phyloP scores from a whole-genome alignment of 306 rosid species.

The Canavalia gladiata region DNA sequence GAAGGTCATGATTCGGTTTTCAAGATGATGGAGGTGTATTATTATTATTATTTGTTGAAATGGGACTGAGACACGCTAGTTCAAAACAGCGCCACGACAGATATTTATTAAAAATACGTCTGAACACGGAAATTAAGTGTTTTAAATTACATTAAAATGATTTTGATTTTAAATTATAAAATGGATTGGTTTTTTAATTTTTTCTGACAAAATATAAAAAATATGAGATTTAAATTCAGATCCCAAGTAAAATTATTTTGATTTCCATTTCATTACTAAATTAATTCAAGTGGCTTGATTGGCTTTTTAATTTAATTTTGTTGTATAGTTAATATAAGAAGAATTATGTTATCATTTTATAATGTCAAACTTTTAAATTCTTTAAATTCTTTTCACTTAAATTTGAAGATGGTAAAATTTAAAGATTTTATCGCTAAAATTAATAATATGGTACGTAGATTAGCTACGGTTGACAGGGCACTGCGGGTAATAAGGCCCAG shows the following conservation, averaged over 20 bases:
- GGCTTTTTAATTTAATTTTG: not conserved
- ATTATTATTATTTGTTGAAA: not conserved
- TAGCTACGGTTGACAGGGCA: not conserved
- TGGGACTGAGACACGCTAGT: not conserved
- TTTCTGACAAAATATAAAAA: no score
- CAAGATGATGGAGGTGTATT: not conserved
- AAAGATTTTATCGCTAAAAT: not conserved
- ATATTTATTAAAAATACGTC: not conserved
- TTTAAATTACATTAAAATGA: not conserved
- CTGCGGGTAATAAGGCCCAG: no score
- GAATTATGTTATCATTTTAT: not conserved
- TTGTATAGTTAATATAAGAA: not conserved
- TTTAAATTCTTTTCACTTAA: not conserved
- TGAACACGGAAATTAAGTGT: not conserved
- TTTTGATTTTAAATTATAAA: not conserved
- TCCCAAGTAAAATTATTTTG: no score
- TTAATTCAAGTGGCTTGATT: not conserved
- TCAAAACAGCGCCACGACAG: not conserved
- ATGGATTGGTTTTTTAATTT: not conserved
- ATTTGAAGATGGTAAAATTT: not conserved
- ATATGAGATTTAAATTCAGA: no score
- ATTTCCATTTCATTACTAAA: no score
- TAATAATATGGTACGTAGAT: not conserved
- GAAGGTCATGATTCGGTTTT: constrained; percentile 45
- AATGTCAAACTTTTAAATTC: not conserved